phyloP scores from a whole-genome alignment of 306 rosid species.

The Inga laurina region DNA sequence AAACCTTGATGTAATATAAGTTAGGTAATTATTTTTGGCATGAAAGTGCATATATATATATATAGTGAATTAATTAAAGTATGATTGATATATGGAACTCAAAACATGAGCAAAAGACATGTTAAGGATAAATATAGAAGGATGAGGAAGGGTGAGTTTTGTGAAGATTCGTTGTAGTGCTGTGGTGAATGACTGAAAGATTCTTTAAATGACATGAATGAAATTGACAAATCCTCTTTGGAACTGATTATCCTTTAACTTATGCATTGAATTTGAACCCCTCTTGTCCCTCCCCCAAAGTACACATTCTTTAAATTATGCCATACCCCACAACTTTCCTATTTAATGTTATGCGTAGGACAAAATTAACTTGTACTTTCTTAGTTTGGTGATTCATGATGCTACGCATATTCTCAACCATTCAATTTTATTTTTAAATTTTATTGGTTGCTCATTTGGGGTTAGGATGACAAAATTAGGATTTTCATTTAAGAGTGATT shows the following conservation, averaged over 20 bases:
- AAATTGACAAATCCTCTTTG: constrained; percentile 12
- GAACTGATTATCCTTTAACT: constrained; percentile 12
- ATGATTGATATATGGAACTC: not conserved
- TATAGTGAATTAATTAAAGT: not conserved
- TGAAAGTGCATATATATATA: too few species aligned
- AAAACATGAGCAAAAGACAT: not conserved
- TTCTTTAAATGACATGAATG: constrained; percentile 7
- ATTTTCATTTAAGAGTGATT: not conserved
- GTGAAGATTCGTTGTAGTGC: constrained; percentile 7
- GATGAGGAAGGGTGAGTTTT: not conserved
- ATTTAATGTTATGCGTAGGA: not conserved
- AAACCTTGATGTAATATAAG: too few species aligned
- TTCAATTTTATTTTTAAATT: too few species aligned
- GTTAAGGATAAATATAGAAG: not conserved
- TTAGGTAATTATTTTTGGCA: not conserved
- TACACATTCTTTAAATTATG: not conserved
- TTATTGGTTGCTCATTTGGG: not conserved
- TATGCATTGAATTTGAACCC: constrained; percentile 3
- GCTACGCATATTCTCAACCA: not conserved
- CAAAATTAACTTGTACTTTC: not conserved
- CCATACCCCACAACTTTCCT: not conserved
- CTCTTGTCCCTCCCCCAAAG: not conserved
- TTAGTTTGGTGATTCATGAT: not conserved
- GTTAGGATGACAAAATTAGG: not conserved
- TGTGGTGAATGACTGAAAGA: constrained; percentile 11